Evolutionary conservation across 1,284 basidiomycete species (phyloP), one percentile per base, ranked within the genome.

Genomic region (Rhodotorula sp.): DNA sequence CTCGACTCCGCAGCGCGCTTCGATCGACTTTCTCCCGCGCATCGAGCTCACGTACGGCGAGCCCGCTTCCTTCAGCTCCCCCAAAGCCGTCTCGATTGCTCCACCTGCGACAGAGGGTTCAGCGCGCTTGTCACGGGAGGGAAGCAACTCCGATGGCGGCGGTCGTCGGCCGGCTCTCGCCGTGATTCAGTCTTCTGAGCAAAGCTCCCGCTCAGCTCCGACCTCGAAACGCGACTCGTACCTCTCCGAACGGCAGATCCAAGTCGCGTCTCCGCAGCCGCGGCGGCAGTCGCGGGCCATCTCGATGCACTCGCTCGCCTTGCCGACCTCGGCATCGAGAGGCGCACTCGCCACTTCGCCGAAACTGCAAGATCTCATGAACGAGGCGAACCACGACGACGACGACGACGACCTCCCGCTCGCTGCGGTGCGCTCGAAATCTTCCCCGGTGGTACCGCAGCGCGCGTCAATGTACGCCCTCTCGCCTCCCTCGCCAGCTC

Each of bases 21-120:
- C 72, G 29, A 39, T 63, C 62, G 72, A 76, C 59, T 69, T 74
- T 62, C 64, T 76, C 2, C 75, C 73, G 7, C 58, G 49, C 15
- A 65, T 76, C 62, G 66, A 70, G 20, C 62, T 67, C 47, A 63
- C 51, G 21, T 52, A 56, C 5, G 52, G 48, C 20, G 43, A 31
- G 10, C 29, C 46, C 10, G 20, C 29, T 26, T 46, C 59, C 7
- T 31, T 64, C 12, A 26, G 29, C 39, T 39, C 64, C 58, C 56
- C 14, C 21, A 59, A 31, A 12, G 18, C 21, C 10, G 21, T 10
- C 18, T 3, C n/a, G n/a, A 43, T 29, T n/a, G 52, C 21, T 16
- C 48, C 48, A 1, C 26, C 61, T 3, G 52, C 58, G 16, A 10
- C 58, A 7, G 54, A 26, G 7, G 16, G 1, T 5, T 61, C 20